Evolutionary conservation across 352 stramenopile genomes (phyloP).

Genomic region (Globisporangium uncinulatum): DNA sequence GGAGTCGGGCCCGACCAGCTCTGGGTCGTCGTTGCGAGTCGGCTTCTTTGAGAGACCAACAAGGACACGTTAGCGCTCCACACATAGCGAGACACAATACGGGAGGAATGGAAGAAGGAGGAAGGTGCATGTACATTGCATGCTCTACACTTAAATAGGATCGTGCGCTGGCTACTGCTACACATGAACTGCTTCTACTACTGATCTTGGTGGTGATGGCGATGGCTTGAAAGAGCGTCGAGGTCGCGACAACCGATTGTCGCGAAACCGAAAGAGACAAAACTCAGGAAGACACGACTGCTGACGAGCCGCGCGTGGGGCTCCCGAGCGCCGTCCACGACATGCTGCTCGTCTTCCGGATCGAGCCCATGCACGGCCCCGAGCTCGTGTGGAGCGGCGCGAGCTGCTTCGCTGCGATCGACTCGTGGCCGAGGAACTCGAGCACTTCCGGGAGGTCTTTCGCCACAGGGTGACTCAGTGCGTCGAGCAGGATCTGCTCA

Average conservation of each 20-base stretch:
- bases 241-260: neutral
- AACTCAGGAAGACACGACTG: constrained; percentile 12
- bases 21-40: no score
- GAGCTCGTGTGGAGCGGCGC: constrained; percentile 32
- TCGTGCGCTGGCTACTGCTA: no score
- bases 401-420: constrained; percentile 39
- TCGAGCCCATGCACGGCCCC: constrained; percentile 56
- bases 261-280: neutral
- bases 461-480: constrained; percentile 50
- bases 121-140: no score
- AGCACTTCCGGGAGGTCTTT: constrained; percentile 62
- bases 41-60: no score
- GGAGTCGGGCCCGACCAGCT: no score
- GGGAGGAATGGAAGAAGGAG: no score
- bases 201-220: no score
- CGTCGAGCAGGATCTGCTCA: constrained; percentile 45
- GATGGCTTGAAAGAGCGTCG: neutral
- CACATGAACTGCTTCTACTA: no score
- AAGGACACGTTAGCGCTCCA: no score
- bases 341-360: constrained; percentile 66
- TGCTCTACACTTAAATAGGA: constrained; percentile 1
- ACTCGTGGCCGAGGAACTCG: constrained; percentile 59
- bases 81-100: no score
- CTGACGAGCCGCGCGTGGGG: constrained; percentile 10
- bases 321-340: constrained; percentile 41